phyloP scores from a whole-genome alignment of 2,329 filamentous ascomycete genomes.

The Pyricularia grisea region DNA sequence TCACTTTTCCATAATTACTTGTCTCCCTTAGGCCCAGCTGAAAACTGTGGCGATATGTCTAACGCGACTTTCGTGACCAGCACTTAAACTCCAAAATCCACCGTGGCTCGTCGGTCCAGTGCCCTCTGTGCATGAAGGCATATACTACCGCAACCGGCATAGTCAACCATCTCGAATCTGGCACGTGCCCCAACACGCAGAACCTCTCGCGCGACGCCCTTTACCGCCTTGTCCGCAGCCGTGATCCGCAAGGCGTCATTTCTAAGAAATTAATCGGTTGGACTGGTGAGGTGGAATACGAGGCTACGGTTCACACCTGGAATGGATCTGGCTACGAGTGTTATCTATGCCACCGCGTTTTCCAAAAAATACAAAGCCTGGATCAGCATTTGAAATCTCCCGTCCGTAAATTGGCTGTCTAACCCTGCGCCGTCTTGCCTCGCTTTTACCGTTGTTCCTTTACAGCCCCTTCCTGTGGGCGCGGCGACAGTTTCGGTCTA shows the following conservation, averaged over 20 bases:
- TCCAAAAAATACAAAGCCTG: constrained; percentile 23
- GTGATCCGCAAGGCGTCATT: constrained; percentile 38
- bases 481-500: not conserved
- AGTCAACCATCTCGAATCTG: constrained; percentile 44
- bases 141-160: constrained; percentile 44
- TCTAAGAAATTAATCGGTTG: constrained; percentile 41
- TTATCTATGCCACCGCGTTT: constrained; percentile 41
- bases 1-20: too few species aligned
- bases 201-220: constrained; percentile 37
- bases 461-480: too few species aligned
- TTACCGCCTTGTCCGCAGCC: constrained; percentile 30
- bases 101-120: constrained; percentile 30
- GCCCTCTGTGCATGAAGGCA: constrained; percentile 42
- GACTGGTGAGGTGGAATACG: constrained; percentile 23
- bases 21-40: too few species aligned
- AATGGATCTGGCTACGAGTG: constrained; percentile 40
- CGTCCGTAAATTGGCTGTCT: constrained; percentile 27
- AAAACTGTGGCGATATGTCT: too few species aligned
- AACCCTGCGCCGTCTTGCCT: not conserved
- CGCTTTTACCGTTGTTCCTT: not conserved
- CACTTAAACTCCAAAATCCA: constrained; percentile 46
- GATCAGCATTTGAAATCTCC: constrained; percentile 46
- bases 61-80: constrained; percentile 20
- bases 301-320: constrained; percentile 29
- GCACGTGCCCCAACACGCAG: constrained; percentile 36